phyloP scores from a whole-genome alignment of 2,329 filamentous ascomycete species.

The Ambrosiella beaveri region DNA sequence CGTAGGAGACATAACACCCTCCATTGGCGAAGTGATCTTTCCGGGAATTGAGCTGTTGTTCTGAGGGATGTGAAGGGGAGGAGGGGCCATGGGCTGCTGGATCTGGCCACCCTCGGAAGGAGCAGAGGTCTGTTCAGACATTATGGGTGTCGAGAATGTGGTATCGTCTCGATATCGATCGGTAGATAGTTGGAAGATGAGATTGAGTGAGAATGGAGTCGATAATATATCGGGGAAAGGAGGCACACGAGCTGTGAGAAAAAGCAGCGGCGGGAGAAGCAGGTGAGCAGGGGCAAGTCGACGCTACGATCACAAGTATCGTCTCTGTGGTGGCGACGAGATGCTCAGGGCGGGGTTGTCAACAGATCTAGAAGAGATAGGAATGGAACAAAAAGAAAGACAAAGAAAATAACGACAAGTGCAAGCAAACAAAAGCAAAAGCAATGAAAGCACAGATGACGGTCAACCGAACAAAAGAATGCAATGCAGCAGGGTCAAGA shows the following conservation, averaged over 20 bases:
- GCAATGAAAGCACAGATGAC: conserved; percentile 10
- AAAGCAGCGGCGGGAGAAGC: not conserved
- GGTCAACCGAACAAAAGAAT: conserved; percentile 2
- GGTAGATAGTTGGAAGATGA: no score
- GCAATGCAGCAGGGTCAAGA: not conserved
- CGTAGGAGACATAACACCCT: conserved; percentile 67
- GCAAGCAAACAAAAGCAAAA: conserved; percentile 16
- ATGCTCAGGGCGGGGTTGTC: conserved; percentile 7
- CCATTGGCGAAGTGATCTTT: conserved; percentile 76
- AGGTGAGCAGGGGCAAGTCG: not conserved
- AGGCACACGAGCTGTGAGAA: not conserved
- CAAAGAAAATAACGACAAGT: conserved; percentile 8
- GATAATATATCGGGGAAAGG: not conserved
- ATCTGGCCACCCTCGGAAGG: conserved; percentile 48
- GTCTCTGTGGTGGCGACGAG: not conserved
- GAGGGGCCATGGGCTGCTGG: conserved; percentile 74
- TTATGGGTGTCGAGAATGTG: conserved; percentile 24
- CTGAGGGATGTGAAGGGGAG: conserved; percentile 82
- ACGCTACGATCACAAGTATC: conserved; percentile 1
- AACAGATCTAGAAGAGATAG: conserved; percentile 12
- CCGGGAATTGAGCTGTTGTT: conserved; percentile 93
- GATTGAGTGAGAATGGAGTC: no score
- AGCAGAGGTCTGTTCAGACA: conserved; percentile 45
- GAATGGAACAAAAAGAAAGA: conserved; percentile 9
- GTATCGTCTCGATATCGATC: not conserved